Conservation (phyloP, 2,329 filamentous ascomycete genomes). For the Beauveria rudraprayagi region DNA sequence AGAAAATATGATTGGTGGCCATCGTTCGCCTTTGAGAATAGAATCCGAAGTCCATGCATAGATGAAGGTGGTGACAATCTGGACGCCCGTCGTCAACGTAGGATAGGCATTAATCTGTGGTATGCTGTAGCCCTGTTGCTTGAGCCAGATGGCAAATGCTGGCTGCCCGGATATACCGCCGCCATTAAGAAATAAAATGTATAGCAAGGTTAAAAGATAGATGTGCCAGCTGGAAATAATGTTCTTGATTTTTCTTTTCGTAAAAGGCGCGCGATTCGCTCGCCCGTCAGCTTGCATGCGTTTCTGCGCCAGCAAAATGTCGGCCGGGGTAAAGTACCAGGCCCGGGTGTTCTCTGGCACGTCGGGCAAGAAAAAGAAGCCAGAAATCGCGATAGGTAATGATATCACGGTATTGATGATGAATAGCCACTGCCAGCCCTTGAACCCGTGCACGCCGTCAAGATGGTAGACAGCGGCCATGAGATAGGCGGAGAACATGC, state of each 20-base stretch:
- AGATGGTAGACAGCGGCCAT: constrained; percentile 33
- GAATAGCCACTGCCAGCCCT: constrained; percentile 38
- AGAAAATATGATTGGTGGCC: constrained; percentile 56
- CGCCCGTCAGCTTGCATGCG: constrained; percentile 35
- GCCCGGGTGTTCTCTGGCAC: constrained; percentile 20
- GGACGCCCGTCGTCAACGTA: constrained; percentile 48
- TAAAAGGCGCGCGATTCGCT: constrained; percentile 32
- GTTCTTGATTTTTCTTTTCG: constrained; percentile 14
- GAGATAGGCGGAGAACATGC: constrained; percentile 24
- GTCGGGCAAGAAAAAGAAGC: constrained; percentile 25
- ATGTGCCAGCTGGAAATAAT: constrained; percentile 55
- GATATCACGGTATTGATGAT: constrained; percentile 30
- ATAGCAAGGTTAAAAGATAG: constrained; percentile 48
- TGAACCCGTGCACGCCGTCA: constrained; percentile 34
- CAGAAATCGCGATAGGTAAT: constrained; percentile 24
- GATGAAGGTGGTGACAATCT: constrained; percentile 49
- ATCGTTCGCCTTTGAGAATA: constrained; percentile 49
- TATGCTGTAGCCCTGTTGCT: constrained; percentile 34
- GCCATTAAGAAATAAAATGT: constrained; percentile 59
- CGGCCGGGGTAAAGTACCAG: constrained; percentile 22
- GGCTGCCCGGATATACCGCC: constrained; percentile 39
- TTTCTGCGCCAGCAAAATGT: constrained; percentile 20
- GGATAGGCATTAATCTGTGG: constrained; percentile 44
- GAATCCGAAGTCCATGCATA: constrained; percentile 62
- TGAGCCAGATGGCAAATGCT: constrained; percentile 44